Percentiles rank a stretch among this genome's conserved stretches.
Conservation (phyloP, 2,329 filamentous ascomycete species). For the Paramyrothecium roridum region DNA sequence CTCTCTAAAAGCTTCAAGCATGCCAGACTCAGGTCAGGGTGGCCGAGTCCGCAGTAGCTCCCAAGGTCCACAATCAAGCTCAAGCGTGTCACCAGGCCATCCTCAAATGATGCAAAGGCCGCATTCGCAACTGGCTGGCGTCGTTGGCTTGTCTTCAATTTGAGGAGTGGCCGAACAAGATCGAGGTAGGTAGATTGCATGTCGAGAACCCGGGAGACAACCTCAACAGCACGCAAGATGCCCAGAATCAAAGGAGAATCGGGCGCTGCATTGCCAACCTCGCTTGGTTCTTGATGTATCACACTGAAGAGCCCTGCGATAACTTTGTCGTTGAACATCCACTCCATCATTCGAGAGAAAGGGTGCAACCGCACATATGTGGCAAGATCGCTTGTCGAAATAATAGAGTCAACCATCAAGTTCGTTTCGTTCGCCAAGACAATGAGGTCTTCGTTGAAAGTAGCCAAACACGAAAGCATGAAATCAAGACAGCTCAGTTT, state of each 20-base stretch:
- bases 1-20: constrained; percentile 82
- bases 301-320: constrained; percentile 74
- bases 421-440: constrained; percentile 77
- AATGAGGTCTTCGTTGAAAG: constrained; percentile 93
- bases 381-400: constrained; percentile 70
- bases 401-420: constrained; percentile 70
- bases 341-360: constrained; percentile 93
- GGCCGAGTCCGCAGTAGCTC: constrained; percentile 80
- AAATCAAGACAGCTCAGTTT: constrained; percentile 82
- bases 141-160: constrained; percentile 58
- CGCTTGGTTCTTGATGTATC: constrained; percentile 71
- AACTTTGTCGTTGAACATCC: constrained; percentile 93
- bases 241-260: constrained; percentile 81
- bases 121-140: constrained; percentile 61
- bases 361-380: constrained; percentile 86
- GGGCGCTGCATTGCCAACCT: constrained; percentile 68
- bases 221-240: constrained; percentile 75
- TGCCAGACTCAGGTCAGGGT: constrained; percentile 74
- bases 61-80: constrained; percentile 78
- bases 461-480: constrained; percentile 71
- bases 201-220: constrained; percentile 79
- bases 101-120: constrained; percentile 85
- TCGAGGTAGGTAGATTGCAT: constrained; percentile 90
- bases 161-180: constrained; percentile 77
- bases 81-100: constrained; percentile 80